Evolutionary conservation across 371 early-diverging fungal species (phyloP).

Genomic region (Actinomortierella ambigua): DNA sequence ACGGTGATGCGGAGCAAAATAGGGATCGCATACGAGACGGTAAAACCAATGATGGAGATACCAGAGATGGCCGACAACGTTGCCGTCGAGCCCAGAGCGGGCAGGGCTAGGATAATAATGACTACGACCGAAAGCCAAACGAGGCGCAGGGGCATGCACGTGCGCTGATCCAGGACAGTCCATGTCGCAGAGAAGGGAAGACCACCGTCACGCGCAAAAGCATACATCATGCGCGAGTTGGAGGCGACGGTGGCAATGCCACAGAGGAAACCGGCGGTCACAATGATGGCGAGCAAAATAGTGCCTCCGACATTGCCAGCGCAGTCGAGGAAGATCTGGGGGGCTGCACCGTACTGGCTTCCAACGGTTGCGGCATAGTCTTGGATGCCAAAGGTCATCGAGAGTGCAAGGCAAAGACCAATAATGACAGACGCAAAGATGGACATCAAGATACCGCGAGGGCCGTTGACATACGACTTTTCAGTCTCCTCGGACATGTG

Average conservation of each 20-base stretch:
- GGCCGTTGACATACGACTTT: conserved; percentile 60
- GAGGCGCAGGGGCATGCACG: conserved; percentile 49
- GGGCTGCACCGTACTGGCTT: conserved; percentile 52
- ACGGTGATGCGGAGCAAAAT: conserved; percentile 56
- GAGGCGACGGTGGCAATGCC: conserved; percentile 59
- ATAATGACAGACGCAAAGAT: conserved; percentile 61
- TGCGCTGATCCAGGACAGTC: conserved; percentile 45
- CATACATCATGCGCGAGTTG: conserved; percentile 76
- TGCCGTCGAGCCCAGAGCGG: conserved; percentile 55
- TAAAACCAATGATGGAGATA: conserved; percentile 53
- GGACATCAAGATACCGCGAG: conserved; percentile 66
- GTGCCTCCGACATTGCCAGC: conserved; percentile 56
- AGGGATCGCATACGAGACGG: conserved; percentile 55
- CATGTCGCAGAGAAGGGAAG: conserved; percentile 41
- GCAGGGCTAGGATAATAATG: conserved; percentile 29
- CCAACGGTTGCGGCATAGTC: conserved; percentile 53
- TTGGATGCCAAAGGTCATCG: conserved; percentile 60
- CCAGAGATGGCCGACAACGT: conserved; percentile 64
- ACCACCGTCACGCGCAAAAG: conserved; percentile 78
- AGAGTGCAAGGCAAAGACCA: conserved; percentile 62
- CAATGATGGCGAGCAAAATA: conserved; percentile 56
- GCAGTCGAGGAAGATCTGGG: conserved; percentile 70
- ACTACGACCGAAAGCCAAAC: conserved; percentile 58
- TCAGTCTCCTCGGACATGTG: conserved; percentile 81
- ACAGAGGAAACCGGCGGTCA: conserved; percentile 64